Conservation (phyloP, 2,329 filamentous ascomycete species). For the Paraphoma chrysanthemicola region DNA sequence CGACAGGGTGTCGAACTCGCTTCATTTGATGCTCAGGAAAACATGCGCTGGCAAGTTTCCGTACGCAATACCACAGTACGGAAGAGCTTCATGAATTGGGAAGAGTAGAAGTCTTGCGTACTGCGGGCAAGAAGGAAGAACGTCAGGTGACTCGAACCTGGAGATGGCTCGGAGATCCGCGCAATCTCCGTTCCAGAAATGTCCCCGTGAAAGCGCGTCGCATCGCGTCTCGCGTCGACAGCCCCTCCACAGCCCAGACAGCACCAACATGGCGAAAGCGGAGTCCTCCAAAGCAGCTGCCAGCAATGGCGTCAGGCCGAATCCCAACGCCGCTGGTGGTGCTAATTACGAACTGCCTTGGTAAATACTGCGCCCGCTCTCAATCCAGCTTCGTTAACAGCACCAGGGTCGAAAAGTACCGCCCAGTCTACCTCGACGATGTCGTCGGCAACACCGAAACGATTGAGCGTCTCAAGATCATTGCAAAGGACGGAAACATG, state of each 20-base stretch:
- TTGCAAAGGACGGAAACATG: slow-evolving; percentile 98
- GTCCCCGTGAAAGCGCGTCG: slow-evolving; percentile 32
- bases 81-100: no score
- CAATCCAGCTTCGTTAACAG: slow-evolving; percentile 9
- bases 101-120: no score
- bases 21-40: no score
- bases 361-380: slow-evolving; percentile 52
- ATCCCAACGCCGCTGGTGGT: slow-evolving; percentile 48
- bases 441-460: slow-evolving; percentile 98
- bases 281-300: slow-evolving; percentile 58
- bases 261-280: slow-evolving; percentile 53
- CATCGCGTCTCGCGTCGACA: slow-evolving; percentile 33
- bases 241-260: slow-evolving; percentile 19
- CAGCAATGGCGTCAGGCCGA: slow-evolving; percentile 52
- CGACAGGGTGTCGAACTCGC: neutral
- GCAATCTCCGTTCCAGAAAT: neutral
- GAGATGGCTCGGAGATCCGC: neutral
- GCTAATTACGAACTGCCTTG: slow-evolving; percentile 80
- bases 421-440: slow-evolving; percentile 92
- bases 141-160: neutral
- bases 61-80: no score
- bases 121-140: no score
- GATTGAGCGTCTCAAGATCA: slow-evolving; percentile 96
- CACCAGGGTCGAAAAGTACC: slow-evolving; percentile 96
- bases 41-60: neutral